Percentiles rank a stretch among this genome's conserved stretches.
Evolutionary conservation across 2,329 filamentous ascomycete genomes (phyloP).

Genomic region (Pseudodiploospora longispora): DNA sequence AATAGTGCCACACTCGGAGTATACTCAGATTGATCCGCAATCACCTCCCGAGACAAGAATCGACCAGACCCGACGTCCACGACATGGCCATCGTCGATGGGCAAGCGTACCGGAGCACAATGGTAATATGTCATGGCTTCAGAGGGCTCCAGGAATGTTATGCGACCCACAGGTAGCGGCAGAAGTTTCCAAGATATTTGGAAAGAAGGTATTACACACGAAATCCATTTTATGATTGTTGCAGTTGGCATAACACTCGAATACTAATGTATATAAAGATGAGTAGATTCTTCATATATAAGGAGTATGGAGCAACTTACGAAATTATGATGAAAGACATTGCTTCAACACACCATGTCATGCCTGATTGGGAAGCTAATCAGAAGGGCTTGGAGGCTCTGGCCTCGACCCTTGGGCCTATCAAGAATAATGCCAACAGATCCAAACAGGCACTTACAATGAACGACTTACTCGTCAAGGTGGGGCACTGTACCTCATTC

Average conservation of each 20-base stretch:
- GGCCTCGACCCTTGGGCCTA: conserved; percentile 64
- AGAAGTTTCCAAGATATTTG: conserved; percentile 54
- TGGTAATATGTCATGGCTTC: conserved; percentile 31
- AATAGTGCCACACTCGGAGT: conserved; percentile 61
- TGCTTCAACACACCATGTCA: conserved; percentile 56
- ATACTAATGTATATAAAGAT: conserved; percentile 45
- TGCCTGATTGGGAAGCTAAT: conserved; percentile 69
- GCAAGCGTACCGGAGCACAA: conserved; percentile 37
- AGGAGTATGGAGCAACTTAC: conserved; percentile 87
- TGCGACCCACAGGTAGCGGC: conserved; percentile 52
- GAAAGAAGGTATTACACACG: conserved; percentile 40
- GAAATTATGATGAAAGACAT: conserved; percentile 77
- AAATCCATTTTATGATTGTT: background rate
- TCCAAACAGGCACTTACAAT: conserved; percentile 72
- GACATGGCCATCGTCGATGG: conserved; percentile 35
- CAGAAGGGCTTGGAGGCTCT: conserved; percentile 81
- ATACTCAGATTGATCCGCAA: conserved; percentile 32
- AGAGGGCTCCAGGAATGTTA: conserved; percentile 42
- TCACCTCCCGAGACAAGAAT: conserved; percentile 7
- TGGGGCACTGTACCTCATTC: conserved; percentile 22
- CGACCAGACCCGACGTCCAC: background rate
- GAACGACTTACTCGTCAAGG: conserved; percentile 85
- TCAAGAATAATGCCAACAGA: conserved; percentile 54
- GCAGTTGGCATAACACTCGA: background rate
- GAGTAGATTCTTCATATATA: conserved; percentile 75